Base-by-base conservation (phyloP, 345 rosid species). In the Mercurialis annua region DNA sequence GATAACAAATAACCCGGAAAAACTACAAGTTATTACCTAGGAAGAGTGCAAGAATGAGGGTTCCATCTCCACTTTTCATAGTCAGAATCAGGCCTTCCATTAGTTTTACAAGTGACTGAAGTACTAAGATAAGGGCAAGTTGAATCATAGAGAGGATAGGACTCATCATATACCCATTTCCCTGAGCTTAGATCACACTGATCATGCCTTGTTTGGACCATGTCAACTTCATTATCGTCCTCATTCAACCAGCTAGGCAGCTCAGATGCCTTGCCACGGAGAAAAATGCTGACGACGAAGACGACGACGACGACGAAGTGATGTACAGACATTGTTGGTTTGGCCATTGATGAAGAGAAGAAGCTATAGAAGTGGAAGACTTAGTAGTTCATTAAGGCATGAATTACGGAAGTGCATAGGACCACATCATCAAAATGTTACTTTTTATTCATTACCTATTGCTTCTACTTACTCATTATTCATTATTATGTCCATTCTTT, bases 1-100 rank as follows among this genome's bases (percentile, higher is more conserved):
- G n/a, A n/a, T n/a, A n/a, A n/a, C n/a, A n/a, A n/a, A n/a, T n/a
- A n/a, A n/a, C n/a, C n/a, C n/a, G n/a, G n/a, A n/a, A n/a, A n/a
- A n/a, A n/a, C n/a, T n/a, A 3, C 9, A 26, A 12, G 40, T 27
- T 5, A 29, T 48, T 82, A 90, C 98, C 98, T 90, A 27, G 96
- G 81, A 65, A 93, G 76, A 55, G 94, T 82, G 76, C 98, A 93
- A 38, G 75, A 80, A 12, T 80, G 76, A 10, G 98, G 98, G 75
- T 64, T 56, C 98, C 98, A 93, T 78, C 81, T 86, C 98, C 96
- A 93, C 72, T 84, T 93, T 80, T 90, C 85, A 73, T 93, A 93
- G 56, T 78, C 80, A 59, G 94, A 87, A 79, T 93, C 98, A 6
- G 98, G 98, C 51, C 98, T 74, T 55, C 98, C 98, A 76, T 93